These are phyloP conservation scores for Apiotrichum mycotoxinovorans DNA, from an alignment of 1,284 basidiomycete species.

Conservation along the genomic window DNA sequence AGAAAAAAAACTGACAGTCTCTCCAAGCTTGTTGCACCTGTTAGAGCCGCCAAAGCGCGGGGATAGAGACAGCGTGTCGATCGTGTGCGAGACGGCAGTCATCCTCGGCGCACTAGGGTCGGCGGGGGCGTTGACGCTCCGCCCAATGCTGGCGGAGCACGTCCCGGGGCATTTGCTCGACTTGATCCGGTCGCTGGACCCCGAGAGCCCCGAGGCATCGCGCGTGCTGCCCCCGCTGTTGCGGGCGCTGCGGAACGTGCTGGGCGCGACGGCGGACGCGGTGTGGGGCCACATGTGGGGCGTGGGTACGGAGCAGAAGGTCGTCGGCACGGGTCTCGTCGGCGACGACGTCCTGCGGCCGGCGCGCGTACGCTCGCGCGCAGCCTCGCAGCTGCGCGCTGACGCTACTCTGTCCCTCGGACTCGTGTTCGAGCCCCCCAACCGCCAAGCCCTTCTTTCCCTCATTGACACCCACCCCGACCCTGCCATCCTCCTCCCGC, in stretches of 20 bases:
- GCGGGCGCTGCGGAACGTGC: slow-evolving; percentile 41
- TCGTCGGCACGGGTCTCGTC: slow-evolving; percentile 41
- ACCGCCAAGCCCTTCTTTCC: slow-evolving; percentile 31
- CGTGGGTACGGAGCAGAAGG: slow-evolving; percentile 40
- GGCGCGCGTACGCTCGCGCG: slow-evolving; percentile 14
- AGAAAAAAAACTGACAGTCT: not conserved
- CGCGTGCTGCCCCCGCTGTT: slow-evolving; percentile 31
- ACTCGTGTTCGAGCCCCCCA: slow-evolving; percentile 36
- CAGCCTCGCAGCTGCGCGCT: slow-evolving; percentile 17
- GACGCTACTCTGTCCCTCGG: slow-evolving; percentile 26
- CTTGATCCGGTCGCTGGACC: slow-evolving; percentile 22
- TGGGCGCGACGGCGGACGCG: slow-evolving; percentile 42
- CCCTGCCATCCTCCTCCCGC: slow-evolving; percentile 48
- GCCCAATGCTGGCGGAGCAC: slow-evolving; percentile 28
- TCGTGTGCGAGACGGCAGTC: slow-evolving; percentile 43
- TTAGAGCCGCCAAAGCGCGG: slow-evolving; percentile 13
- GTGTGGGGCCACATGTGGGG: slow-evolving; percentile 49
- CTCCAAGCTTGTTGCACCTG: slow-evolving; percentile 20
- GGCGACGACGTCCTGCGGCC: slow-evolving; percentile 23
- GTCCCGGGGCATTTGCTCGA: slow-evolving; percentile 29
- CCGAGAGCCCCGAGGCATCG: slow-evolving; percentile 3
- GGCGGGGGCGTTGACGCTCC: slow-evolving; percentile 39
- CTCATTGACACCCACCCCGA: slow-evolving; percentile 28
- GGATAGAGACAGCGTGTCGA: slow-evolving; percentile 17
- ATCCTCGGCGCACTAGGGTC: slow-evolving; percentile 48